Conservation (phyloP, 2,329 filamentous ascomycete genomes). For the Phyllosticta paracitricarpa region DNA sequence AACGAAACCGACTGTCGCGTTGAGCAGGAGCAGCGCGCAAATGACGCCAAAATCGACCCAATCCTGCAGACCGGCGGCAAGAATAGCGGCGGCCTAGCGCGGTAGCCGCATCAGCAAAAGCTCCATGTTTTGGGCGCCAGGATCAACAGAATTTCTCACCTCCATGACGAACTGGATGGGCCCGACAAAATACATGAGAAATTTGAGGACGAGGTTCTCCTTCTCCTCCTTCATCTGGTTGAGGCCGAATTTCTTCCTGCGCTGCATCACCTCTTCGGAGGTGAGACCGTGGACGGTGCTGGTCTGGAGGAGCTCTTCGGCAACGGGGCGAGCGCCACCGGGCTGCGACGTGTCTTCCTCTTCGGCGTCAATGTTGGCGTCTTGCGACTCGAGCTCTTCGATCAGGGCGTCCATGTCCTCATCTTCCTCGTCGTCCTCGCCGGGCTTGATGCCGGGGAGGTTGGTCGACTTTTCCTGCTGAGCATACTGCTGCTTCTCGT, state of each 20-base stretch:
- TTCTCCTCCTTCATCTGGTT: slow-evolving; percentile 91
- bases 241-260: slow-evolving; percentile 62
- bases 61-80: slow-evolving; percentile 74
- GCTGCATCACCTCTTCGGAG: slow-evolving; percentile 48
- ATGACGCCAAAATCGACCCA: slow-evolving; percentile 95
- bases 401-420: slow-evolving; percentile 82
- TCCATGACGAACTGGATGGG: slow-evolving; percentile 94
- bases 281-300: slow-evolving; percentile 55
- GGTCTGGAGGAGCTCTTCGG: slow-evolving; percentile 70
- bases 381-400: slow-evolving; percentile 74
- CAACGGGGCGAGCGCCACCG: slow-evolving; percentile 50
- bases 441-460: slow-evolving; percentile 15
- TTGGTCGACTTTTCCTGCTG: slow-evolving; percentile 13
- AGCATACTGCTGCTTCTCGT: slow-evolving; percentile 21
- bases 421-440: slow-evolving; percentile 56
- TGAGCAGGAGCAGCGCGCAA: slow-evolving; percentile 70
- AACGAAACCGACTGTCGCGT: slow-evolving; percentile 76
- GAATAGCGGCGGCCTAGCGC: slow-evolving; percentile 57
- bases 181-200: slow-evolving; percentile 71
- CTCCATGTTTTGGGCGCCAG: not conserved
- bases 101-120: not conserved
- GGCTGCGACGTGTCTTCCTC: slow-evolving; percentile 45
- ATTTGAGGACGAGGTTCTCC: slow-evolving; percentile 76
- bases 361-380: slow-evolving; percentile 57
- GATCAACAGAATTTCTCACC: slow-evolving; percentile 32